phyloP scores from a whole-genome alignment of 805 yeast genomes.

The Metschnikowia kofuensis region DNA sequence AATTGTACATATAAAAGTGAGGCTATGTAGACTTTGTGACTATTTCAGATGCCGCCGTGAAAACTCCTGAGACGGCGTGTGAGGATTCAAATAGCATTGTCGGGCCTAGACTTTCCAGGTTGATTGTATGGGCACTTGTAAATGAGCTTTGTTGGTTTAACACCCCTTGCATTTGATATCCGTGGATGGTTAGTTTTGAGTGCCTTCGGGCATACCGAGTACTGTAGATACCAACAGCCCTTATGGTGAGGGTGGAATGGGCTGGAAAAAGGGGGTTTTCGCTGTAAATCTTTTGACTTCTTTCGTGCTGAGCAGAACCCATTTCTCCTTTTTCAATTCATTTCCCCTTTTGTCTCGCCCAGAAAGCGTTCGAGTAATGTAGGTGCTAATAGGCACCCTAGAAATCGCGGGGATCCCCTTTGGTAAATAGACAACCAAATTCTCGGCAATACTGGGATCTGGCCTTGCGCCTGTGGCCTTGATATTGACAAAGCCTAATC shows the following conservation, averaged over 20 bases:
- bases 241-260: neutral
- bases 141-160: neutral
- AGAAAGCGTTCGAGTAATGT: slow-evolving; percentile 35
- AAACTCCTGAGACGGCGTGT: no score
- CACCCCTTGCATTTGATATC: neutral
- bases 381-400: slow-evolving; percentile 49
- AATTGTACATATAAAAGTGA: no score
- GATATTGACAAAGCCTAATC: slow-evolving; percentile 60
- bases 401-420: slow-evolving; percentile 51
- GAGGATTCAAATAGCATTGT: neutral
- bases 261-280: slow-evolving; percentile 4
- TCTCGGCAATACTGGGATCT: slow-evolving; percentile 21
- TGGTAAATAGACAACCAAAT: slow-evolving; percentile 49
- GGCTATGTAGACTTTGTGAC: no score
- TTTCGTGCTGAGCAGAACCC: slow-evolving; percentile 18
- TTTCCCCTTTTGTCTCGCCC: slow-evolving; percentile 26
- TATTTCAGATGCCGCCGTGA: no score
- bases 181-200: neutral
- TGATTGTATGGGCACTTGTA: neutral
- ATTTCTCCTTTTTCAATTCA: slow-evolving; percentile 21
- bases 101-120: neutral
- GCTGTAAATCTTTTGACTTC: slow-evolving; percentile 21
- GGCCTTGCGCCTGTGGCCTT: slow-evolving; percentile 51
- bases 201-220: neutral
- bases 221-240: neutral